A percentile compares a stretch with the other conserved stretches of the same genome.
Conservation (phyloP, 352 stramenopile species). For the Phytophthora multivora region DNA sequence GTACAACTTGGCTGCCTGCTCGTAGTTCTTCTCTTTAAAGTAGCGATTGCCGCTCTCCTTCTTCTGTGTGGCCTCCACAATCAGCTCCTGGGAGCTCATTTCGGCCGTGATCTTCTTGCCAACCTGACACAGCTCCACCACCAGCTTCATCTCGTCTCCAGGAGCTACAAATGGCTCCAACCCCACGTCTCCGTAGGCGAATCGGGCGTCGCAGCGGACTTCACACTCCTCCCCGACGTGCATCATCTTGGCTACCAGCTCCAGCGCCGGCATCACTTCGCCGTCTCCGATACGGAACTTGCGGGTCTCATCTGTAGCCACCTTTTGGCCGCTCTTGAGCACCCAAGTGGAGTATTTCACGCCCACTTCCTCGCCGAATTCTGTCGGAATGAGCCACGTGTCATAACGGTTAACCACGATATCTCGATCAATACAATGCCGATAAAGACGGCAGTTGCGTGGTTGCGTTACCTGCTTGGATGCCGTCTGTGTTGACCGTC, state of each 20-base stretch:
- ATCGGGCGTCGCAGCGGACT: conserved; percentile 75
- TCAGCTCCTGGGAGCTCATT: conserved; percentile 75
- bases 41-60: conserved; percentile 86
- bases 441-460: not conserved
- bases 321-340: conserved; percentile 46
- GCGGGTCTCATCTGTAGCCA: conserved; percentile 54
- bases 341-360: conserved; percentile 68
- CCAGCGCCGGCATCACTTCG: conserved; percentile 79
- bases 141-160: conserved; percentile 54
- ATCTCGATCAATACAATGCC: conserved; percentile 4
- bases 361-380: conserved; percentile 84
- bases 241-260: conserved; percentile 83
- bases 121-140: conserved; percentile 65
- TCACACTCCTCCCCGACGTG: conserved; percentile 73
- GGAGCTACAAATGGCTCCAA: conserved; percentile 53
- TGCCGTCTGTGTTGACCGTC: conserved; percentile 55
- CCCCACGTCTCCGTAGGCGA: conserved; percentile 76
- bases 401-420: conserved; percentile 7
- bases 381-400: conserved; percentile 33
- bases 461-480: conserved; percentile 53
- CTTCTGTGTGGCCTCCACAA: conserved; percentile 80
- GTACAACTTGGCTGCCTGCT: conserved; percentile 83
- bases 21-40: conserved; percentile 83
- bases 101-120: conserved; percentile 72
- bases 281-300: conserved; percentile 84